Evolutionary conservation across 495 filamentous ascomycete genomes (phyloP).

Genomic region (Xylaria grammica): DNA sequence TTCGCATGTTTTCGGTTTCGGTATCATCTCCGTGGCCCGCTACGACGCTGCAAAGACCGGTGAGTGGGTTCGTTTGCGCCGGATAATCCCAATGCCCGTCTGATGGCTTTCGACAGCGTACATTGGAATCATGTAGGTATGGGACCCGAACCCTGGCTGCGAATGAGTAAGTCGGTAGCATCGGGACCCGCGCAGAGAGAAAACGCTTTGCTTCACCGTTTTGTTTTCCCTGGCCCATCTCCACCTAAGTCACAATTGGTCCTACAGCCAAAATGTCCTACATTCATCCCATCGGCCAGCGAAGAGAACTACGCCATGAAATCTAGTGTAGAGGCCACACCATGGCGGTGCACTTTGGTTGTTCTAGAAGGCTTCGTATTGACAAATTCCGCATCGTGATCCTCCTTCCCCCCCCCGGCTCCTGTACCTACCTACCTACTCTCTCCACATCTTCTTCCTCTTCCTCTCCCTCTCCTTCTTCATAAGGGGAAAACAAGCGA

Average conservation of each 20-base stretch:
- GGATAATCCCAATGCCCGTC: conserved; percentile 24
- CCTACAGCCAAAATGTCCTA: neutral
- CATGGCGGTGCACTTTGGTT: conserved; percentile 17
- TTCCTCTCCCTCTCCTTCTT: neutral
- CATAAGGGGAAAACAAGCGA: conserved; percentile 17
- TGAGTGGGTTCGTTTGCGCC: conserved; percentile 8
- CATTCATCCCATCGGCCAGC: conserved; percentile 17
- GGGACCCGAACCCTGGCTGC: neutral
- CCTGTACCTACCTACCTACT: too few species aligned
- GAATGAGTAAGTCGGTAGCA: conserved; percentile 8
- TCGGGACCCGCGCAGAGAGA: neutral
- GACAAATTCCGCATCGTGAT: neutral
- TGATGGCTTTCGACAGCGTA: conserved; percentile 11
- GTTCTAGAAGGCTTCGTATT: conserved; percentile 1
- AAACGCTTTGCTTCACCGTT: neutral
- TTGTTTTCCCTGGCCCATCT: neutral
- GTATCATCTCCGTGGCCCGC: conserved; percentile 12
- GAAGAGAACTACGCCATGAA: conserved; percentile 13
- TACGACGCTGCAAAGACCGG: conserved; percentile 11
- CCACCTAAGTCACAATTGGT: too few species aligned
- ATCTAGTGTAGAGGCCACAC: neutral
- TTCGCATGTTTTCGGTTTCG: conserved; percentile 14
- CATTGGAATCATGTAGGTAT: neutral
- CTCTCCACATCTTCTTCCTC: too few species aligned
- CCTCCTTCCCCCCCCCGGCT: neutral